A percentile compares a stretch with the other conserved stretches of the same genome.
phyloP scores from a whole-genome alignment of 192 early-diverging fungal species.

The Mortierella antarctica region DNA sequence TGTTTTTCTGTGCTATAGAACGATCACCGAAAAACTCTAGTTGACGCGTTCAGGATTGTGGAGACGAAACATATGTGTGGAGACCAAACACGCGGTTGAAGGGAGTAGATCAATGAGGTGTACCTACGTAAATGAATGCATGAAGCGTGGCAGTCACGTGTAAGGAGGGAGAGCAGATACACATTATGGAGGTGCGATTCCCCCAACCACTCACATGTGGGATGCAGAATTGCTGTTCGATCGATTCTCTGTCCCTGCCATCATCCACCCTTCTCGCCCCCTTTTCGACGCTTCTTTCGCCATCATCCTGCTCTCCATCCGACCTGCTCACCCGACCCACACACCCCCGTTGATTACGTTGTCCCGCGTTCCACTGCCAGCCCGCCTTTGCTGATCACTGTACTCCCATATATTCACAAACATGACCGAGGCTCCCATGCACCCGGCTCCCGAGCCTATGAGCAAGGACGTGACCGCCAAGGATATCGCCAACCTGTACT shows the following conservation, averaged over 20 bases:
- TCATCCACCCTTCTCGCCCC: background rate
- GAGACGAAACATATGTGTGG: too few relatives aligned
- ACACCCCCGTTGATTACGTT: background rate
- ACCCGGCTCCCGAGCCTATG: slow-evolving; percentile 29
- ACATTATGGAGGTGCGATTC: too few relatives aligned
- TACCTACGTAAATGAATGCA: too few relatives aligned
- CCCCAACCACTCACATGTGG: too few relatives aligned
- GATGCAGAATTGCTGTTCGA: background rate
- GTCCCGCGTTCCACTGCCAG: background rate
- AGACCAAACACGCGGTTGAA: too few relatives aligned
- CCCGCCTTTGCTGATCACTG: background rate
- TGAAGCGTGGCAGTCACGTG: too few relatives aligned
- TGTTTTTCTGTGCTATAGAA: too few relatives aligned
- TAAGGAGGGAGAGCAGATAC: too few relatives aligned
- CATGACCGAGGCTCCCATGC: slow-evolving; percentile 37
- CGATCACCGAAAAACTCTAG: too few relatives aligned
- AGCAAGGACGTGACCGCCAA: slow-evolving; percentile 59
- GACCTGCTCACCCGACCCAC: background rate
- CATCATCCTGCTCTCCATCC: background rate
- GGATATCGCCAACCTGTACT: slow-evolving; percentile 62
- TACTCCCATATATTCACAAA: slow-evolving; percentile 2
- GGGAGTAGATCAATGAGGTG: too few relatives aligned
- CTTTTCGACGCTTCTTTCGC: background rate
- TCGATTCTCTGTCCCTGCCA: background rate
- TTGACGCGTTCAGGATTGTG: too few relatives aligned